Percentiles rank a stretch among this genome's conserved stretches.
These are phyloP conservation scores for Kuraishia cidri DNA, from an alignment of 805 yeast genomes.

Conservation along the genomic window DNA sequence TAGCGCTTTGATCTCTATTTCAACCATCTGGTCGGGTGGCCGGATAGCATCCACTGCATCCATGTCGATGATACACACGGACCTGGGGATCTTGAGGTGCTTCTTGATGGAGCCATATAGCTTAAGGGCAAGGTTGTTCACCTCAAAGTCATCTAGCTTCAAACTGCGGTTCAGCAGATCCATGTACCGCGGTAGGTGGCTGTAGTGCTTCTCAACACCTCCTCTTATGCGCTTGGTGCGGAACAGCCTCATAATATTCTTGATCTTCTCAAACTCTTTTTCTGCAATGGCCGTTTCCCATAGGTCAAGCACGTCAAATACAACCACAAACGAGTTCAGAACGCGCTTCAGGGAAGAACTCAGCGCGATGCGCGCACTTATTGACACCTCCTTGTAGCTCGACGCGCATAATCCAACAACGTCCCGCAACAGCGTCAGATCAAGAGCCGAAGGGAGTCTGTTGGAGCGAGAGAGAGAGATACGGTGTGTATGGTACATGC, in stretches of 20 bases:
- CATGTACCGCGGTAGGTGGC: constrained; percentile 37
- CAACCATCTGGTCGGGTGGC: constrained; percentile 55
- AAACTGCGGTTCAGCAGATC: constrained; percentile 45
- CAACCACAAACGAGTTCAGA: constrained; percentile 54
- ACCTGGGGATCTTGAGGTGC: constrained; percentile 36
- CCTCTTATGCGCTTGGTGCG: constrained; percentile 47
- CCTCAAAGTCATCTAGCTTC: constrained; percentile 43
- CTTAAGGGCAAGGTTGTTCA: constrained; percentile 43
- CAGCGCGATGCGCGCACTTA: constrained; percentile 60
- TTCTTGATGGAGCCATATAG: constrained; percentile 32
- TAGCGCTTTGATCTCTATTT: constrained; percentile 49
- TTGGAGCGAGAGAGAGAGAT: constrained; percentile 64
- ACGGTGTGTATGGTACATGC: constrained; percentile 68
- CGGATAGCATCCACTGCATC: constrained; percentile 32
- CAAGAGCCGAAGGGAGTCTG: constrained; percentile 60
- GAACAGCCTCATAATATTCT: constrained; percentile 56
- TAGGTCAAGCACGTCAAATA: constrained; percentile 37
- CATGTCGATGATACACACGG: constrained; percentile 43
- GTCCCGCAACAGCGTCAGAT: constrained; percentile 54
- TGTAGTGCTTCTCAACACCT: constrained; percentile 48
- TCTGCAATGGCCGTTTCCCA: constrained; percentile 38
- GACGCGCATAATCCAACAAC: constrained; percentile 59
- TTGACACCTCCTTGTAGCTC: constrained; percentile 58
- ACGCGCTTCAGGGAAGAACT: constrained; percentile 63
- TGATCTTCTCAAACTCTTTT: constrained; percentile 44